phyloP scores from a whole-genome alignment of 306 rosid genomes.

The Glycine latifolia region DNA sequence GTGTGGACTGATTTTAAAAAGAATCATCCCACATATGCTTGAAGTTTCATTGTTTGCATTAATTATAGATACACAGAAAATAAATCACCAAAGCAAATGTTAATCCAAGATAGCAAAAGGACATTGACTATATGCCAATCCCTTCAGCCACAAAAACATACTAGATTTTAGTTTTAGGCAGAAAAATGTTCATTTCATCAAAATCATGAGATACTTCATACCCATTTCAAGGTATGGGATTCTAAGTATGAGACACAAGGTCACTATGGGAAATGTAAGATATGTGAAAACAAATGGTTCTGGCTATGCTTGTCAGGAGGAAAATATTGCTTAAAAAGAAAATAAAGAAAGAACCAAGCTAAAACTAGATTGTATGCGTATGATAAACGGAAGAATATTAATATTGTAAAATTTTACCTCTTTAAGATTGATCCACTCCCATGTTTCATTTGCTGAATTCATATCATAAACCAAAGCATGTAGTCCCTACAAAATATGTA shows the following conservation, averaged over 20 bases:
- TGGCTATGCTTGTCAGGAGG: constrained; percentile 14
- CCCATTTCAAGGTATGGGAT: constrained; percentile 13
- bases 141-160: constrained; percentile 22
- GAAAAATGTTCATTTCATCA: constrained; percentile 1
- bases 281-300: background rate
- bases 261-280: background rate
- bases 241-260: constrained; percentile 3
- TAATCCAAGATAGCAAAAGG: constrained; percentile 3
- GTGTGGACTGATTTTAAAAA: constrained; percentile 27
- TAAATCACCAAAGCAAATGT: background rate
- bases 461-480: constrained; percentile 87
- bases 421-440: constrained; percentile 91
- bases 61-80: constrained; percentile 4
- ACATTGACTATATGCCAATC: constrained; percentile 4
- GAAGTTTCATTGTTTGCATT: constrained; percentile 28
- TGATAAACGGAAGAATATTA: background rate
- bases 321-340: background rate
- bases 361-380: constrained; percentile 9
- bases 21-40: constrained; percentile 10
- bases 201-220: constrained; percentile 4
- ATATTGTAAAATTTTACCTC: constrained; percentile 57
- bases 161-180: constrained; percentile 13
- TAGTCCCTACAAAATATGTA: constrained; percentile 60
- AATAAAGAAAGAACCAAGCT: background rate
- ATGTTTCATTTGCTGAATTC: constrained; percentile 70